Evolutionary conservation across 192 early-diverging fungal genomes (phyloP).

Genomic region (Jimgerdemannia flammicorona): DNA sequence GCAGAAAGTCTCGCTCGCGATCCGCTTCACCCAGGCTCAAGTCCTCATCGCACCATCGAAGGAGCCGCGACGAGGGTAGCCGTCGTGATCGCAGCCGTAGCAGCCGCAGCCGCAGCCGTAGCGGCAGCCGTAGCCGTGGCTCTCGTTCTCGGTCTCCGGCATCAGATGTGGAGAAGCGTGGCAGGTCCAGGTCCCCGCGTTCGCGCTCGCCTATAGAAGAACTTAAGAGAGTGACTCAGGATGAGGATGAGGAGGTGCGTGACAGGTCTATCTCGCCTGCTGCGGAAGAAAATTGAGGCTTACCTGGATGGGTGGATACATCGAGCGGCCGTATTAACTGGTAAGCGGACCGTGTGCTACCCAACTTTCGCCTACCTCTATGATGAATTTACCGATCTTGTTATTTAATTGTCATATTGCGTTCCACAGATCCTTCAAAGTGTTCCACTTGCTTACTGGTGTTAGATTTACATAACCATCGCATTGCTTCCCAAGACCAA

Average conservation of each 20-base stretch:
- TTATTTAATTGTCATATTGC: no score
- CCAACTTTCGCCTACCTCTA: no score
- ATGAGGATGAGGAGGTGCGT: background rate
- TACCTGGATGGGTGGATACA: no score
- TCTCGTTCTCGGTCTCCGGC: background rate
- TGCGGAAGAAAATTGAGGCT: background rate
- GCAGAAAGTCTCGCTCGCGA: background rate
- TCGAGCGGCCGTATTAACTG: background rate
- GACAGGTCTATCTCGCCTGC: background rate
- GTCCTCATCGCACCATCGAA: background rate
- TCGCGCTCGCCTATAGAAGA: background rate
- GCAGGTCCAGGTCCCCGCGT: background rate
- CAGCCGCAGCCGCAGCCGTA: background rate
- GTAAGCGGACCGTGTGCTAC: no score
- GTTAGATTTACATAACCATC: no score
- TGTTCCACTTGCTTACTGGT: no score
- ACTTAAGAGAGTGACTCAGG: background rate
- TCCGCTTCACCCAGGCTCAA: background rate
- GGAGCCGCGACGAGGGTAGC: no score
- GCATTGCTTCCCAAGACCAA: no score
- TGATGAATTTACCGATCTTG: no score
- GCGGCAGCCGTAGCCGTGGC: background rate
- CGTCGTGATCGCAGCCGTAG: background rate
- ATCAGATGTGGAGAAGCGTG: background rate
- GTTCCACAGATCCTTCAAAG: no score